phyloP scores from a whole-genome alignment of 148 eudicot species.

The Silene latifolia region DNA sequence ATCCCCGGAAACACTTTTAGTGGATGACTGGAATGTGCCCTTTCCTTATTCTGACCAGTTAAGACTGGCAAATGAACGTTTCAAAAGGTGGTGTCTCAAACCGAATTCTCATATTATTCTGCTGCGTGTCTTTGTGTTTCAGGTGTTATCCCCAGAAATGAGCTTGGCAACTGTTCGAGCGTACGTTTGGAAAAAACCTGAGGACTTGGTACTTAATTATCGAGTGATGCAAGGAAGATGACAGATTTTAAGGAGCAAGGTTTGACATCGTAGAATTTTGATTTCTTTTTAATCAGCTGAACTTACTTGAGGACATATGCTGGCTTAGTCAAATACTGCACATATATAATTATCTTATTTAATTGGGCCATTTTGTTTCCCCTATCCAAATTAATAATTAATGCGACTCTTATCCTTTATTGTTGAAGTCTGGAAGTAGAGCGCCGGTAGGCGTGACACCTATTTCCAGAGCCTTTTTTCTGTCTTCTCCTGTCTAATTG shows the following conservation, averaged over 20 bases:
- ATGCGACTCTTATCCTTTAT: too few relatives aligned
- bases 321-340: neutral
- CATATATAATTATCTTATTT: neutral
- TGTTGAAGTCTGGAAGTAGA: too few relatives aligned
- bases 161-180: slow-evolving; percentile 91
- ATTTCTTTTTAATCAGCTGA: neutral
- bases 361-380: neutral
- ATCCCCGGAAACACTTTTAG: neutral
- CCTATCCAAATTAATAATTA: too few relatives aligned
- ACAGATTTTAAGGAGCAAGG: slow-evolving; percentile 29
- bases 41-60: neutral
- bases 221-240: slow-evolving; percentile 59
- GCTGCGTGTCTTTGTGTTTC: slow-evolving; percentile 20
- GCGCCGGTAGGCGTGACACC: too few relatives aligned
- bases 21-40: neutral
- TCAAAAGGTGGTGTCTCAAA: neutral
- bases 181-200: slow-evolving; percentile 90
- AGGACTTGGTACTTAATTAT: slow-evolving; percentile 80
- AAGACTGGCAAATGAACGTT: neutral
- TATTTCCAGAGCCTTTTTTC: too few relatives aligned
- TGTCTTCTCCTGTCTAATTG: too few relatives aligned
- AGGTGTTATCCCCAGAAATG: slow-evolving; percentile 93
- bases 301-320: neutral
- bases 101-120: neutral
- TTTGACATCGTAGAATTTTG: slow-evolving; percentile 16